A percentile compares a stretch with the other conserved stretches of the same genome.
Evolutionary conservation across 1,139 yeast species (phyloP).

Genomic region (Kurtzmaniella quercitrusa): DNA sequence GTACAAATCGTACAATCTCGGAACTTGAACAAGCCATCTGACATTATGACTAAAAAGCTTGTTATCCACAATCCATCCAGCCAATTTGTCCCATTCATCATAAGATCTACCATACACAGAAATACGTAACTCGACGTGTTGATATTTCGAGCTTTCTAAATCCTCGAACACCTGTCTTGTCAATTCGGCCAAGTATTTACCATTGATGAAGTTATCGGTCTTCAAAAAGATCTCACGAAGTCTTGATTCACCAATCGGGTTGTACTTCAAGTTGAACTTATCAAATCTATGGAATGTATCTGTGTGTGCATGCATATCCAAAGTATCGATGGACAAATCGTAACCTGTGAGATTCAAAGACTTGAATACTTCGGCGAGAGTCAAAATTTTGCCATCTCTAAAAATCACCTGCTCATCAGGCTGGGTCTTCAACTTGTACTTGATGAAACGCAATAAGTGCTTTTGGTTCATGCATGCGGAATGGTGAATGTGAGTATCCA

Average conservation of each 20-base stretch:
- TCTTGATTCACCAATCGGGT: slow-evolving; percentile 97
- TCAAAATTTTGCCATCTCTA: slow-evolving; percentile 89
- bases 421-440: slow-evolving; percentile 62
- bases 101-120: slow-evolving; percentile 87
- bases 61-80: slow-evolving; percentile 92
- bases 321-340: slow-evolving; percentile 90
- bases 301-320: slow-evolving; percentile 99
- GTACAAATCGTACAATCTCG: slow-evolving; percentile 87
- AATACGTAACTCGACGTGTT: slow-evolving; percentile 94
- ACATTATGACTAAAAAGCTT: slow-evolving; percentile 90
- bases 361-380: slow-evolving; percentile 82
- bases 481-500: slow-evolving; percentile 98
- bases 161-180: slow-evolving; percentile 92
- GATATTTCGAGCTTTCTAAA: slow-evolving; percentile 91
- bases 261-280: slow-evolving; percentile 93
- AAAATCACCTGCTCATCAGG: slow-evolving; percentile 88
- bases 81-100: slow-evolving; percentile 94
- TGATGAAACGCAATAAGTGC: slow-evolving; percentile 89
- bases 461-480: slow-evolving; percentile 99
- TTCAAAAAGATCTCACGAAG: slow-evolving; percentile 91
- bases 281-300: slow-evolving; percentile 98
- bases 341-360: slow-evolving; percentile 89
- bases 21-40: slow-evolving; percentile 95
- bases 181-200: slow-evolving; percentile 86
- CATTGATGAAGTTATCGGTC: slow-evolving; percentile 89